Conservation (phyloP, 768 basidiomycete genomes). For the Rhizopogon vulgaris region DNA sequence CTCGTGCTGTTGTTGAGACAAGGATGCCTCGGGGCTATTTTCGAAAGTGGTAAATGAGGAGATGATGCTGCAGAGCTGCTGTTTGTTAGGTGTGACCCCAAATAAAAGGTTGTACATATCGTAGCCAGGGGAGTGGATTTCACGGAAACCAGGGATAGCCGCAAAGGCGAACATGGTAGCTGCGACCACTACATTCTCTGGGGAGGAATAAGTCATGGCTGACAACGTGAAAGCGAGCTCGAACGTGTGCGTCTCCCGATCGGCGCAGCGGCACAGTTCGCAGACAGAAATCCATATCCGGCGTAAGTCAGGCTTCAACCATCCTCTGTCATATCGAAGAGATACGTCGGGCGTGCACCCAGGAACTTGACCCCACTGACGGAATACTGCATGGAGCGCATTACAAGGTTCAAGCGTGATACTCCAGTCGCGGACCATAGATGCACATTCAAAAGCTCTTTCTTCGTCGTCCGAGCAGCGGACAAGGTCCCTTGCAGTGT, state of each 20-base stretch:
- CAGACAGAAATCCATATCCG: constrained; percentile 21
- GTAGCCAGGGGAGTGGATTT: constrained; percentile 5
- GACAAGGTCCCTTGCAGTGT: constrained; percentile 8
- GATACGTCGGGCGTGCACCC: background rate
- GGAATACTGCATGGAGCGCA: background rate
- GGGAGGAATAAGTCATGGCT: constrained; percentile 22
- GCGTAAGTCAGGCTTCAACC: constrained; percentile 17
- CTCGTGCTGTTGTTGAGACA: background rate
- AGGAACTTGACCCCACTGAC: background rate
- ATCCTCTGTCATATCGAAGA: constrained; percentile 11
- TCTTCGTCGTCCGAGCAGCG: background rate
- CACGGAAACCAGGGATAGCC: constrained; percentile 5
- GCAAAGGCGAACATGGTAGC: constrained; percentile 26
- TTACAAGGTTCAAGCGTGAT: background rate
- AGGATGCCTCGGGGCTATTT: constrained; percentile 4
- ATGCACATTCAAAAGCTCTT: constrained; percentile 6
- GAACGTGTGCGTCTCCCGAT: constrained; percentile 5
- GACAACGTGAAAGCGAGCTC: constrained; percentile 24
- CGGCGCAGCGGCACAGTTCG: constrained; percentile 11
- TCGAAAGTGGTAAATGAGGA: background rate
- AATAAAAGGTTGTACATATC: constrained; percentile 4
- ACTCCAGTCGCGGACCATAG: constrained; percentile 1
- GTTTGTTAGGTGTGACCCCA: constrained; percentile 1
- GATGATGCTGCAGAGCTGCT: background rate
- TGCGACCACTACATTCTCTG: constrained; percentile 10